phyloP scores from a whole-genome alignment of 2,329 filamentous ascomycete genomes.

The Pseudogymnoascus sp. region DNA sequence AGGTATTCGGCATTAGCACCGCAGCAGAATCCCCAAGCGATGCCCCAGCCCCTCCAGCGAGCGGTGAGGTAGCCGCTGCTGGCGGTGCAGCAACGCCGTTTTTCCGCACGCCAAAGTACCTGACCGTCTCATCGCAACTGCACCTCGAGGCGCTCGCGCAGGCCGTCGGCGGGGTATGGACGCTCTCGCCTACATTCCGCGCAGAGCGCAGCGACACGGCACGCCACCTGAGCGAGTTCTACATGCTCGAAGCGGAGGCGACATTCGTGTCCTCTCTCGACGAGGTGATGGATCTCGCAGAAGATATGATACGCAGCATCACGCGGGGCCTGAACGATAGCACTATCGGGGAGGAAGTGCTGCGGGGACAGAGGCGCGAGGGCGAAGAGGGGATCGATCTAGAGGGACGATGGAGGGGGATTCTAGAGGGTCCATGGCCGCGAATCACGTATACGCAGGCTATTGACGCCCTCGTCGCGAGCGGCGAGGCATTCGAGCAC shows the following conservation, averaged over 20 bases:
- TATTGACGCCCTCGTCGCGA: constrained; percentile 58
- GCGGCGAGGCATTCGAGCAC: constrained; percentile 56
- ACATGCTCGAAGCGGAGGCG: constrained; percentile 94
- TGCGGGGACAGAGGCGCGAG: constrained; percentile 38
- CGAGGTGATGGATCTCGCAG: constrained; percentile 70
- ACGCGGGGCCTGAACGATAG: constrained; percentile 38
- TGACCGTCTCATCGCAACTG: constrained; percentile 90
- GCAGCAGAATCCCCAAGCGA: constrained; percentile 24
- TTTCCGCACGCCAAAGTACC: constrained; percentile 82
- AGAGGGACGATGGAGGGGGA: constrained; percentile 62
- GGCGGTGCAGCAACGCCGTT: constrained; percentile 40
- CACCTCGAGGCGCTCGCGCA: constrained; percentile 90
- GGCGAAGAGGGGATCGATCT: constrained; percentile 37
- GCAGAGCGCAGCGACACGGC: constrained; percentile 91
- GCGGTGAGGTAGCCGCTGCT: constrained; percentile 34
- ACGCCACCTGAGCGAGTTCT: constrained; percentile 92
- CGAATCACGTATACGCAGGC: constrained; percentile 78
- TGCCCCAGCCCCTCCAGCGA: constrained; percentile 7
- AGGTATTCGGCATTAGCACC: constrained; percentile 71
- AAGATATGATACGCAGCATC: constrained; percentile 64
- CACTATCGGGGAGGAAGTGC: constrained; percentile 47
- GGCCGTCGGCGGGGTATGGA: constrained; percentile 85
- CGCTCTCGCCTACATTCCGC: constrained; percentile 85
- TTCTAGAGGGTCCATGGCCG: constrained; percentile 59
- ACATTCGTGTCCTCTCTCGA: constrained; percentile 66